These are phyloP conservation scores for Tagetes patula DNA, from an alignment of 129 eudicot genomes.

Conservation along the genomic window DNA sequence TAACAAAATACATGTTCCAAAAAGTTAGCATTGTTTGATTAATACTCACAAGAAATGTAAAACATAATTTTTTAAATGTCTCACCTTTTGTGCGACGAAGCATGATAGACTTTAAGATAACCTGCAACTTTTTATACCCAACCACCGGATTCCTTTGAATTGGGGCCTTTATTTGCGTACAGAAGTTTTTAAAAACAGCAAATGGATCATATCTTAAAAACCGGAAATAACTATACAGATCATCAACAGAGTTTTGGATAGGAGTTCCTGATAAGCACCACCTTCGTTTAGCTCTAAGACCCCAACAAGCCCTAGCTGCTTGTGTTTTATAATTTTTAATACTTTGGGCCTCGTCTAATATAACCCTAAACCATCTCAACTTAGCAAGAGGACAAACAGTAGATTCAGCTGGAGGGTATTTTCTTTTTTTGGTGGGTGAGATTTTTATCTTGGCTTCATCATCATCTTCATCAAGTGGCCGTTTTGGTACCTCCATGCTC, in stretches of 20 bases:
- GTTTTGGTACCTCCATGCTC: constrained; percentile 90
- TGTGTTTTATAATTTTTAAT: constrained; percentile 83
- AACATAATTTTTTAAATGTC: background rate
- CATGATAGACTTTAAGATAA: constrained; percentile 83
- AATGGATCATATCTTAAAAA: constrained; percentile 82
- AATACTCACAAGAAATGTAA: constrained; percentile 1
- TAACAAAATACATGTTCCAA: constrained; percentile 13
- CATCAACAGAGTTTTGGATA: constrained; percentile 86
- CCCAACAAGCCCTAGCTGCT: constrained; percentile 98
- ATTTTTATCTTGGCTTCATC: constrained; percentile 38
- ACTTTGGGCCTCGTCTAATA: constrained; percentile 92
- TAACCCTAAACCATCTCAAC: constrained; percentile 91
- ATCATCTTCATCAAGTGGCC: constrained; percentile 65
- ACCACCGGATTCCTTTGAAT: constrained; percentile 57
- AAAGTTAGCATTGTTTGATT: constrained; percentile 10
- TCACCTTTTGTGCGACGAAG: constrained; percentile 92
- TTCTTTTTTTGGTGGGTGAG: constrained; percentile 59
- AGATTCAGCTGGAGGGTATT: constrained; percentile 48
- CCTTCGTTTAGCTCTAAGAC: constrained; percentile 91
- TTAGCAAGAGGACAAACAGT: constrained; percentile 72
- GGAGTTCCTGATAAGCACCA: constrained; percentile 99
- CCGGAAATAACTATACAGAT: constrained; percentile 91
- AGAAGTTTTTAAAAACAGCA: constrained; percentile 55
- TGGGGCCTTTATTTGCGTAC: constrained; percentile 62
- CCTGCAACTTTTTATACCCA: constrained; percentile 76